These are phyloP conservation scores for Pseudopyricularia cyperi DNA, from an alignment of 2,329 filamentous ascomycete genomes.

Conservation along the genomic window DNA sequence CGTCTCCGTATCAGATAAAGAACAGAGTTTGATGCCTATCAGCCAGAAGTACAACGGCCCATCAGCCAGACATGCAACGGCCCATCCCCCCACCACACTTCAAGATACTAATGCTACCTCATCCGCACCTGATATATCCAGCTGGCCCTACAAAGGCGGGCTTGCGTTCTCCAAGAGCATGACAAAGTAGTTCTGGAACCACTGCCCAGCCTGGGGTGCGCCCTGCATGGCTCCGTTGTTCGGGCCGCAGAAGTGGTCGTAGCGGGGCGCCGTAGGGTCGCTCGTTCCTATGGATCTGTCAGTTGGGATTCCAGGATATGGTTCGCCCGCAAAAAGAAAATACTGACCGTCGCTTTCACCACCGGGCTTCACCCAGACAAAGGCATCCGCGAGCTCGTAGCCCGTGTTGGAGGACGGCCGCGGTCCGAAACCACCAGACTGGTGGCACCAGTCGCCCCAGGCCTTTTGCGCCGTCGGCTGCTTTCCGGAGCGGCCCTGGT, in stretches of 20 bases:
- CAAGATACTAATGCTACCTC: no score
- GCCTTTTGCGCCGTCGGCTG: slow-evolving; percentile 47
- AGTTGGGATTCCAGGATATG: no score
- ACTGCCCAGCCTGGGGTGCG: slow-evolving; percentile 56
- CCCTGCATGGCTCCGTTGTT: slow-evolving; percentile 39
- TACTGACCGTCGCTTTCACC: slow-evolving; percentile 33
- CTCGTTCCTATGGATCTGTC: slow-evolving; percentile 19
- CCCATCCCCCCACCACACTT: no score
- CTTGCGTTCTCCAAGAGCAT: slow-evolving; percentile 42
- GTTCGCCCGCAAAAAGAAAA: no score
- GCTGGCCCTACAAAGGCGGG: slow-evolving; percentile 33
- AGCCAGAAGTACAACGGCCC: no score
- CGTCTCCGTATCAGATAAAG: no score
- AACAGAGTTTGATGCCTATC: no score
- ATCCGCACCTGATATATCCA: no score
- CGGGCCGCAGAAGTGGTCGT: slow-evolving; percentile 39
- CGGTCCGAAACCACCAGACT: slow-evolving; percentile 48
- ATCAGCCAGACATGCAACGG: no score
- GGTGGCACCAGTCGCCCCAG: slow-evolving; percentile 60
- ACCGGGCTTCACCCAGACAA: slow-evolving; percentile 61
- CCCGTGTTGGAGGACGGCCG: slow-evolving; percentile 51
- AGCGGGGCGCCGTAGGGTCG: slow-evolving; percentile 32
- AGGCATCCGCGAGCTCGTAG: slow-evolving; percentile 45
- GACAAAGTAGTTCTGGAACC: slow-evolving; percentile 51
- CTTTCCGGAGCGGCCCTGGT: slow-evolving; percentile 38